Conservation (phyloP, 2,329 filamentous ascomycete species). For the Pseudocercospora fuligena region DNA sequence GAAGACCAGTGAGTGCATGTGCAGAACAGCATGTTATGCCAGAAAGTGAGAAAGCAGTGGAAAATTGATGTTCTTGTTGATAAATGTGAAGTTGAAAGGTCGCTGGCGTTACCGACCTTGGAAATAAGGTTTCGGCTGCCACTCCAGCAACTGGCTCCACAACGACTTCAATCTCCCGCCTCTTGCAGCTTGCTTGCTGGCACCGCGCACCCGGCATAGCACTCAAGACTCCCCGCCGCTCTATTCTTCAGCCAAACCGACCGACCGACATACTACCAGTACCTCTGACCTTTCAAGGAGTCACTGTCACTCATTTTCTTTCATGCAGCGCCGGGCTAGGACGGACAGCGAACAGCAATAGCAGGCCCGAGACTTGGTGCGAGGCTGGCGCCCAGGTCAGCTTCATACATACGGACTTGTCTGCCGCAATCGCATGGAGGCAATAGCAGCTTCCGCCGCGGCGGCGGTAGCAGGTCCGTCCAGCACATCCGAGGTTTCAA, state of each 20-base stretch:
- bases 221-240: background rate
- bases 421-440: conserved; percentile 7
- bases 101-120: background rate
- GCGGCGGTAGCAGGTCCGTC: conserved; percentile 21
- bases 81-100: background rate
- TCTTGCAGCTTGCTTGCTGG: background rate
- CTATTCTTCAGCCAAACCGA: background rate
- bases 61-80: background rate
- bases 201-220: background rate
- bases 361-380: background rate
- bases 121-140: conserved; percentile 2
- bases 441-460: conserved; percentile 4
- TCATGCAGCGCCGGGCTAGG: background rate
- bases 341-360: background rate
- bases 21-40: background rate
- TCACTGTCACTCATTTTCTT: background rate
- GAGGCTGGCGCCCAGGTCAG: background rate
- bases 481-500: conserved; percentile 27
- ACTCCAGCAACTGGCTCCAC: background rate
- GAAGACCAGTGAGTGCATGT: background rate
- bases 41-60: background rate
- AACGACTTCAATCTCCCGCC: conserved; percentile 1
- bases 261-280: background rate
- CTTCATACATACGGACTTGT: background rate
- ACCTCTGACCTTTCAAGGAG: background rate